Conservation (phyloP, 345 rosid genomes). For the Heritiera fomes region DNA sequence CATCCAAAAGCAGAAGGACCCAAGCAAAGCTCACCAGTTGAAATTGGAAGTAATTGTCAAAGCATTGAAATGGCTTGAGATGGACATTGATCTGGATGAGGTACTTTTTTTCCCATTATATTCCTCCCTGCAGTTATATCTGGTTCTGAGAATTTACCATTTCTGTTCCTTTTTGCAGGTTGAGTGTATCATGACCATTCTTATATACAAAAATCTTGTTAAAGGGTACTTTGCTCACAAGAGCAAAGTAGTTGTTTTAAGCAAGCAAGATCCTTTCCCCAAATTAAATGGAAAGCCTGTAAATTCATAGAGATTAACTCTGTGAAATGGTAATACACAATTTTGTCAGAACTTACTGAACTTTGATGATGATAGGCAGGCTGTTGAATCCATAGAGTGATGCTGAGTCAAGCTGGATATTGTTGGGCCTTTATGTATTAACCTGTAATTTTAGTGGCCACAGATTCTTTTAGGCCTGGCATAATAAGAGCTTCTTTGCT, state of each 20-base stretch:
- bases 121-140: neutral
- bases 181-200: conserved; percentile 87
- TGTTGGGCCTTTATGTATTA: neutral
- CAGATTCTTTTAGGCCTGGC: neutral
- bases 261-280: conserved; percentile 98
- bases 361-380: neutral
- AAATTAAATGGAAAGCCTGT: conserved; percentile 78
- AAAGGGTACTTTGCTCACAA: conserved; percentile 95
- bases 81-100: conserved; percentile 98
- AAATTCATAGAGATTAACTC: conserved; percentile 40
- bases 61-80: conserved; percentile 90
- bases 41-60: conserved; percentile 88
- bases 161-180: conserved; percentile 47
- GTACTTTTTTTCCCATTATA: conserved; percentile 33
- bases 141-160: conserved; percentile 16
- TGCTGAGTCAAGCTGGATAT: neutral
- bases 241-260: conserved; percentile 90
- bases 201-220: conserved; percentile 83
- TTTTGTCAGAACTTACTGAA: neutral
- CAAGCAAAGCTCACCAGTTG: conserved; percentile 90
- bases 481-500: neutral
- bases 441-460: neutral
- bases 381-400: neutral
- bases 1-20: conserved; percentile 81
- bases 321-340: neutral